phyloP scores from a whole-genome alignment of 83 land plant genomes.

The Picea mariana region DNA sequence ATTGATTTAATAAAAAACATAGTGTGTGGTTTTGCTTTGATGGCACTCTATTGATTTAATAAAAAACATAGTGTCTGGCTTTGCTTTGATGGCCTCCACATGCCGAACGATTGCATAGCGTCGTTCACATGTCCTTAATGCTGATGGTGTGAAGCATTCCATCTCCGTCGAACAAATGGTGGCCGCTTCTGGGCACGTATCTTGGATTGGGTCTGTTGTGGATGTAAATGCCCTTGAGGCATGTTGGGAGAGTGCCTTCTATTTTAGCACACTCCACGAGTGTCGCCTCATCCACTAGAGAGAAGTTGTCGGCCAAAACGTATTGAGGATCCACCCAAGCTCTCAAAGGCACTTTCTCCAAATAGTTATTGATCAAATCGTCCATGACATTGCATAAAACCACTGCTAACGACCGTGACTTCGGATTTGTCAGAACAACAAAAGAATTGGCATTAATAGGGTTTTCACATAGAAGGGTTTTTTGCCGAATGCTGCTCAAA shows the following conservation, averaged over 20 bases:
- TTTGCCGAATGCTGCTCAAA: no score
- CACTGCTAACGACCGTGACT: no score
- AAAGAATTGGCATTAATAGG: no score
- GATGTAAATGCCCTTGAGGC: conserved; percentile 17
- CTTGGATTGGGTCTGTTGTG: conserved; percentile 21
- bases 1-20: no score
- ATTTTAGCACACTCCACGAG: not conserved
- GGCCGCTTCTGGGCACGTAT: not conserved
- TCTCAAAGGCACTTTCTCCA: not conserved
- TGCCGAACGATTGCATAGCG: conserved; percentile 25
- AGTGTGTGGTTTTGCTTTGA: no score
- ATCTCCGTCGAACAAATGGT: conserved; percentile 43
- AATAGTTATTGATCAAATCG: no score
- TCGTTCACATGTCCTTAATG: conserved; percentile 9
- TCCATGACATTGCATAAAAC: no score
- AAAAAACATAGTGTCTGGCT: no score
- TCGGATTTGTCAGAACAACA: no score
- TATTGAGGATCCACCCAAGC: conserved; percentile 6
- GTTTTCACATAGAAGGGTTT: no score
- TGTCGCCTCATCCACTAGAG: conserved; percentile 15
- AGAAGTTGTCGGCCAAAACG: conserved; percentile 19
- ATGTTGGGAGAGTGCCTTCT: conserved; percentile 4
- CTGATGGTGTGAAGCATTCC: conserved; percentile 39
- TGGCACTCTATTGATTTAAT: no score
- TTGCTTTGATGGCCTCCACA: no score